Percentiles rank a stretch among this genome's conserved stretches.
phyloP scores from a whole-genome alignment of 208 protist genomes.

The Acanthamoeba culbertsoni region DNA sequence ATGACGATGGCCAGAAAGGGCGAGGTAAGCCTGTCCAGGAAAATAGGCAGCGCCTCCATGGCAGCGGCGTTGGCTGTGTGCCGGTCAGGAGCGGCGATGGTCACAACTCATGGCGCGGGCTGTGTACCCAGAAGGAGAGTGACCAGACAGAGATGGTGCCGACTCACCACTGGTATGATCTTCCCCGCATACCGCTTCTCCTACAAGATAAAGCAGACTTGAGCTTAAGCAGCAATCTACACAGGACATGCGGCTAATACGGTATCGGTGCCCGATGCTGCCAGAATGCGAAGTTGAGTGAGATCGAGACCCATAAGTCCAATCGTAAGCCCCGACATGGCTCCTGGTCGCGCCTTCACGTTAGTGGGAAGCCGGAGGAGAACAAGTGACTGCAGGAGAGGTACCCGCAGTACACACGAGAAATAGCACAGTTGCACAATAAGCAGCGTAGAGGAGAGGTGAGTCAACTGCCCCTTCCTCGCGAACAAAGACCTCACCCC shows the following conservation, averaged over 20 bases:
- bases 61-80: conserved; percentile 29
- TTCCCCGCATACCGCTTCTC: conserved; percentile 52
- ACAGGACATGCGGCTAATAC: too few species aligned
- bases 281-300: conserved; percentile 58
- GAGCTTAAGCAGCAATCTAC: too few species aligned
- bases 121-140: conserved; percentile 66
- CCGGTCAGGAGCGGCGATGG: background rate
- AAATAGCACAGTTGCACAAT: background rate
- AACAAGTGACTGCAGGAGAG: background rate
- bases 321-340: conserved; percentile 63
- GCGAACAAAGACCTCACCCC: background rate
- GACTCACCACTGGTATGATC: conserved; percentile 63
- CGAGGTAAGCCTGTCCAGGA: conserved; percentile 69
- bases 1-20: conserved; percentile 74
- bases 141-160: conserved; percentile 67
- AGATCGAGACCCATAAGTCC: conserved; percentile 66
- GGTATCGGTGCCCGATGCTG: background rate
- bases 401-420: background rate
- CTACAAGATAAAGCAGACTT: too few species aligned
- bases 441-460: background rate
- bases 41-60: conserved; percentile 79
- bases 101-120: background rate
- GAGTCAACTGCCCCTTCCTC: background rate
- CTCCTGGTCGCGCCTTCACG: too few species aligned
- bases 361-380: background rate